Base-by-base conservation (phyloP, 192 early-diverging fungal genomes). In the Phycomyces nitens region DNA sequence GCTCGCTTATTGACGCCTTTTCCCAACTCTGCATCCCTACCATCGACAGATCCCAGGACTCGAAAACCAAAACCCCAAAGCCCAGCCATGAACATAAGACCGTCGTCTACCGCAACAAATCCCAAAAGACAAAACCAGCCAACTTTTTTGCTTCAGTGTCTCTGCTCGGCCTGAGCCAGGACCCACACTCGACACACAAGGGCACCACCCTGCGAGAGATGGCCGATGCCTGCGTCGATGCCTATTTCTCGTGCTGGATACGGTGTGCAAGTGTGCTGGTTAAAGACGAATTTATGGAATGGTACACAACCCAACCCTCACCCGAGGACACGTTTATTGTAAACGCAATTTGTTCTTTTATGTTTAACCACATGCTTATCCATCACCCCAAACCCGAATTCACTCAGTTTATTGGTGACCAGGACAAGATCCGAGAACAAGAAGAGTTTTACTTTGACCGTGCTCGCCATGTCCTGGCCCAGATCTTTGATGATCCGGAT, bases 201-300 rank as follows among this genome's bases (percentile, higher is more conserved):
- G 34, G 29, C 5, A 62, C 56, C 14, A 52, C 44, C 18, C 26
- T 66, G 18, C 53, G 58, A 43, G 64, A 70, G 29, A 62, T 75
- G 15, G 61, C 60, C 4, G 65, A 66, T 61, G 55, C 47, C 14
- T 75, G 73, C 29, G 42, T 75, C 9, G 56, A 75, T 29, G 40
- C 61, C 16, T 75, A 67, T 54, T 70, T 75, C 22, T 43, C 44
- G 24, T 75, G 73, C 22, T 75, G 73, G 73, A 61, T 66, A 43
- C 52, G 69, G 34, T 60, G 54, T 41, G 60, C 52, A n/a, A 68
- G 68, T 3, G 65, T 75, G 8, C 27, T 75, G 6, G 29, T 63
- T 39, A 58, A 58, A 44, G 57, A 69, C 21, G 64, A 75, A 57
- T 75, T 75, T 53, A 66, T 70, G 52, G 38, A 27, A n/a, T 75